phyloP scores from a whole-genome alignment of 768 basidiomycete genomes.

The Tylopilus balloui region DNA sequence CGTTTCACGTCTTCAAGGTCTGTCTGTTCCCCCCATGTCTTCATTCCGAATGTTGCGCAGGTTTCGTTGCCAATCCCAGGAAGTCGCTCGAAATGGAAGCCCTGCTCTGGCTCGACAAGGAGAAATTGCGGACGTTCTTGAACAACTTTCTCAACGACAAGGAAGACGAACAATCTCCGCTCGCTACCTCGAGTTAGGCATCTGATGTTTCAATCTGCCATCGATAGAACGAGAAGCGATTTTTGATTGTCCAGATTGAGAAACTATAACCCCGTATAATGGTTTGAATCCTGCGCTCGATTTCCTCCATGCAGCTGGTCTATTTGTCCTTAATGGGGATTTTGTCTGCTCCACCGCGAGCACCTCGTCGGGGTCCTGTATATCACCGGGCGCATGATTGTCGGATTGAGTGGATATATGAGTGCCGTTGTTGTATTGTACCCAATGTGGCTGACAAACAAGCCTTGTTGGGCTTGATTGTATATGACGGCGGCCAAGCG shows the following conservation, averaged over 20 bases:
- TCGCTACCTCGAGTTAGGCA: background rate
- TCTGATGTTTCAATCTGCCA: background rate
- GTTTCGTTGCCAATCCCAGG: conserved; percentile 99
- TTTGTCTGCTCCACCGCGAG: background rate
- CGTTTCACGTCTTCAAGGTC: conserved; percentile 99
- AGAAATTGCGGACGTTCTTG: conserved; percentile 86
- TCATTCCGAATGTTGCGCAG: conserved; percentile 38
- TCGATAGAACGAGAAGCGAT: conserved; percentile 84
- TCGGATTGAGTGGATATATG: background rate
- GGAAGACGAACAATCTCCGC: conserved; percentile 77
- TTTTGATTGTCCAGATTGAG: conserved; percentile 88
- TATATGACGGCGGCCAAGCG: too few relatives aligned
- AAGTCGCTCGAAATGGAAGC: conserved; percentile 92
- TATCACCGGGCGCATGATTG: background rate
- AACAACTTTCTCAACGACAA: conserved; percentile 97
- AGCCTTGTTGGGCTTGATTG: too few relatives aligned
- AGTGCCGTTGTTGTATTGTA: too few relatives aligned
- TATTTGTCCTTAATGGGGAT: background rate
- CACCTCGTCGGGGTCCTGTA: background rate
- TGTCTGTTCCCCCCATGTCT: conserved; percentile 11
- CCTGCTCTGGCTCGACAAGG: conserved; percentile 89
- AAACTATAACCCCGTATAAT: conserved; percentile 43
- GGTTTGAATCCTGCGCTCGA: too few relatives aligned
- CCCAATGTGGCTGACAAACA: too few relatives aligned
- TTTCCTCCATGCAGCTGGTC: too few relatives aligned